phyloP scores from a whole-genome alignment of 495 filamentous ascomycete species.

The Choiromyces venosus region DNA sequence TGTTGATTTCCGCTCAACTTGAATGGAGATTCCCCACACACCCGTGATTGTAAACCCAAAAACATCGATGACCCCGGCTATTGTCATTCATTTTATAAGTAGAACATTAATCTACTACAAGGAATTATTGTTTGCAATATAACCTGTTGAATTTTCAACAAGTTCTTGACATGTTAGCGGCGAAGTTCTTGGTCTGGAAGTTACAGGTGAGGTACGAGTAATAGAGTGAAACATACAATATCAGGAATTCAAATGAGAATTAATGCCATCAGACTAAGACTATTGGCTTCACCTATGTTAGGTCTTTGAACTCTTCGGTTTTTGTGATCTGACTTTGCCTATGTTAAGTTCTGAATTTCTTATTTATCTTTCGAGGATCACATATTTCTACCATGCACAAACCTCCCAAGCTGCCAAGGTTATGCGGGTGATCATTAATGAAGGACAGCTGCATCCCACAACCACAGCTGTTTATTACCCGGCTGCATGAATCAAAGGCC shows the following conservation, averaged over 20 bases:
- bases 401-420: too few relatives aligned
- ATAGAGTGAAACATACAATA: background rate
- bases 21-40: background rate
- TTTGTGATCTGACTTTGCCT: too few relatives aligned
- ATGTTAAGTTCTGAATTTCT: too few relatives aligned
- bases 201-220: background rate
- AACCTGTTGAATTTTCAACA: background rate
- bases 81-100: background rate
- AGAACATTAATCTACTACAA: background rate
- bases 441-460: background rate
- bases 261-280: background rate
- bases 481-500: background rate
- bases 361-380: too few relatives aligned
- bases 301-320: too few relatives aligned
- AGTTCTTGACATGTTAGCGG: background rate
- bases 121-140: background rate
- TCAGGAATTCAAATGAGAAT: background rate
- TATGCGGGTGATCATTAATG: background rate
- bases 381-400: background rate
- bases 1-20: background rate
- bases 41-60: background rate
- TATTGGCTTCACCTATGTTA: too few relatives aligned
- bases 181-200: background rate
- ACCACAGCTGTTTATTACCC: background rate
- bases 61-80: background rate